Base-by-base conservation (phyloP, 1,284 basidiomycete species). In the Pseudomicrostroma phylloplanum region DNA sequence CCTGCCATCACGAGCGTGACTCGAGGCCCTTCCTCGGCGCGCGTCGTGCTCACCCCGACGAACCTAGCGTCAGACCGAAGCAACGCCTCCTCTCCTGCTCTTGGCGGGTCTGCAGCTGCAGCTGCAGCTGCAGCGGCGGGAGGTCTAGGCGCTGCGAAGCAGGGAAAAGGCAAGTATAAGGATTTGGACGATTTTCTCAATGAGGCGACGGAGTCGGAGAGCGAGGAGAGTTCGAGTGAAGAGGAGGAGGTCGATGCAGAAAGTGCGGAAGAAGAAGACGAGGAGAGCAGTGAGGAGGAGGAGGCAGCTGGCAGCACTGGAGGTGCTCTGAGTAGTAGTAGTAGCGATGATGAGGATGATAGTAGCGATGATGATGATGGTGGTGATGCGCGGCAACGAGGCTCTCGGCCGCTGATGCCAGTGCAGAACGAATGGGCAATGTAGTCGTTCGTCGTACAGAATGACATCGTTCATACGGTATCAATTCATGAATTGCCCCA, bases 171-270 rank as follows among this genome's bases (percentile, higher is more conserved):
- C 57, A 63, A 62, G 41, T 77, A 76, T 57, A 72, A 72, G 56
- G 72, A 77, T 41, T 58, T 78, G 36, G 73, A 78, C 40, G 67
- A 69, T 12, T 78, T 78, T 49, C 55, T 78, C 51, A 69, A 56
- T 56, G 51, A 54, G 51, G 26, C 21, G 4, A 54, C 21, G 13
- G 51, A 54, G 21, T 23, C 21, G 4, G 51, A 54, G 26, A 54
- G 51, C 26, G 51, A 54, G 25, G 51, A 54, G 25, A 54, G 51
- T 54, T 21, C 21, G 13, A 54, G 51, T 54, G 51, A 54, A 6
- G 51, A 25, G n/a, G 51, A 26, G 8, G 51, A 54, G 6, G 51
- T 8, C 21, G 51, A 21, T 13, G 25, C 6, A 19, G 51, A 54
- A 19, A 25, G 26, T 54, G 21, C 6, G 12, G 43, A 13, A 21